Evolutionary conservation across 2,329 filamentous ascomycete species (phyloP).

Genomic region (Aureobasidium pullulans): DNA sequence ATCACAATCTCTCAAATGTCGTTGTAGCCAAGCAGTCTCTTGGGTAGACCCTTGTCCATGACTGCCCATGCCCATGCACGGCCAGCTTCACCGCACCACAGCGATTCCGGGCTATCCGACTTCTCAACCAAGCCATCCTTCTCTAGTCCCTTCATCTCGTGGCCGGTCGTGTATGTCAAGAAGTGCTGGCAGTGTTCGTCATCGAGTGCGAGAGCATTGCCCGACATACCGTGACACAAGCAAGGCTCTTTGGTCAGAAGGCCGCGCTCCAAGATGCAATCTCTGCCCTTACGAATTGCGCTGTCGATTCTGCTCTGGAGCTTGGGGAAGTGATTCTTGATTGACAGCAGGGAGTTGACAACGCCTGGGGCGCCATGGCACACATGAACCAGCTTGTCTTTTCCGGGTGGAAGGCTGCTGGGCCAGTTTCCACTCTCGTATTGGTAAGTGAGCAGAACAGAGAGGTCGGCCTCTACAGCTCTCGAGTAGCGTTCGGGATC

Average conservation of each 20-base stretch:
- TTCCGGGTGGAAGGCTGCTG: conserved; percentile 43
- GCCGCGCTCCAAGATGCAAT: conserved; percentile 50
- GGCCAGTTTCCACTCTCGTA: conserved; percentile 58
- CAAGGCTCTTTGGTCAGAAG: conserved; percentile 58
- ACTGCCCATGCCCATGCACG: conserved; percentile 39
- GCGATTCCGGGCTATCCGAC: conserved; percentile 41
- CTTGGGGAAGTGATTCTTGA: conserved; percentile 50
- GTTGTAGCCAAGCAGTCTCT: conserved; percentile 43
- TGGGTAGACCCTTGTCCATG: conserved; percentile 37
- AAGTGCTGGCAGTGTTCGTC: conserved; percentile 49
- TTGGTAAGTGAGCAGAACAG: conserved; percentile 52
- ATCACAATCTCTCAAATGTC: conserved; percentile 33
- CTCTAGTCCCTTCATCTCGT: conserved; percentile 48
- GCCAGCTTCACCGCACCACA: conserved; percentile 39
- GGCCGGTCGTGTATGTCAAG: conserved; percentile 49
- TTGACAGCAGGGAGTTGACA: conserved; percentile 49
- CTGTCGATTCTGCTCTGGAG: conserved; percentile 47
- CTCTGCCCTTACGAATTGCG: conserved; percentile 45
- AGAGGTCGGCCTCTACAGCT: conserved; percentile 47
- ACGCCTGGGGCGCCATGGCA: conserved; percentile 62
- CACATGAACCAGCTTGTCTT: conserved; percentile 52
- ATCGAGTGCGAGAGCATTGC: conserved; percentile 53
- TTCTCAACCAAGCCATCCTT: conserved; percentile 46
- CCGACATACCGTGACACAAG: conserved; percentile 57
- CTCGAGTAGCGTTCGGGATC: conserved; percentile 48